A percentile compares a stretch with the other conserved stretches of the same genome.
phyloP scores from a whole-genome alignment of 345 rosid genomes.

The Psidium friedrichsthalianum region DNA sequence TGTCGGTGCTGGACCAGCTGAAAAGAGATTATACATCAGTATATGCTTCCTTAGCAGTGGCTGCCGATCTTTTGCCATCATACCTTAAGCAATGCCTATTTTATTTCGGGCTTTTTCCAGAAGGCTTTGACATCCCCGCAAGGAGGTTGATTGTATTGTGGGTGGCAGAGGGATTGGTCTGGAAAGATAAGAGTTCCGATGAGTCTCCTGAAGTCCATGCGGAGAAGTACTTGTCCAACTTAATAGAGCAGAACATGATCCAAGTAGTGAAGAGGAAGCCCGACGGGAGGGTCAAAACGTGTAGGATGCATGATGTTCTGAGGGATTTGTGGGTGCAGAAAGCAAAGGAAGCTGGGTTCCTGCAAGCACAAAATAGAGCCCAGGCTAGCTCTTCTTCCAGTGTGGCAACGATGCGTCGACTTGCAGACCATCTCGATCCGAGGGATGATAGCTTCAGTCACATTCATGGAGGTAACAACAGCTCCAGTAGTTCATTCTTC shows the following conservation, averaged over 20 bases:
- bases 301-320: neutral
- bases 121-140: neutral
- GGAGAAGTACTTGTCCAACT: neutral
- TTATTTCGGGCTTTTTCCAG: neutral
- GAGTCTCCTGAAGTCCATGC: neutral
- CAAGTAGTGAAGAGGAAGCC: neutral
- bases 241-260: neutral
- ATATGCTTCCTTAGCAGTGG: fast-evolving
- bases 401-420: neutral
- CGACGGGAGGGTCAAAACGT: neutral
- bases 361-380: neutral
- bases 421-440: neutral
- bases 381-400: neutral
- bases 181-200: neutral
- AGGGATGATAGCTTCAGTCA: neutral
- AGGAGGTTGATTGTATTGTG: neutral
- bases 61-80: neutral
- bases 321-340: neutral
- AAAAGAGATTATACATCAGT: fast-evolving
- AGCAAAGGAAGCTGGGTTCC: neutral
- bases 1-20: fast-evolving
- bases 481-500: neutral
- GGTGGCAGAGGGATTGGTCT: neutral
- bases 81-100: neutral
- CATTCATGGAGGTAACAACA: neutral